Evolutionary conservation across 371 early-diverging fungal species (phyloP).

Genomic region (Mucor irregularis): DNA sequence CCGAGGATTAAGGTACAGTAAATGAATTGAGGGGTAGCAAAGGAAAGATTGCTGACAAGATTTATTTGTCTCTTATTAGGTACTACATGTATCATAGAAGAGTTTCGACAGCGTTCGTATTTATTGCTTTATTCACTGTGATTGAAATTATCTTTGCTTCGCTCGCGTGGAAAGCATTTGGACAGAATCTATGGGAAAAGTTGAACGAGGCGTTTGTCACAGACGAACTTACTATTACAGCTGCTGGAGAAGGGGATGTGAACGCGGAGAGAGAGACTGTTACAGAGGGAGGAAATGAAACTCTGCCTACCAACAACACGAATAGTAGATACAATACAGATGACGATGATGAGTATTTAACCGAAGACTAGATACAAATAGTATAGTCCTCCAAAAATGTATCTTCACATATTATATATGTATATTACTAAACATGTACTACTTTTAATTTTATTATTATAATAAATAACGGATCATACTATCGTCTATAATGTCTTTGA

Average conservation of each 20-base stretch:
- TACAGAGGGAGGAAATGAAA: too few relatives aligned
- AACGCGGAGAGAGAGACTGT: too few relatives aligned
- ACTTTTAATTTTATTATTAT: too few relatives aligned
- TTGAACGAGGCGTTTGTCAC: constrained; percentile 26
- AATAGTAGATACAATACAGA: constrained; percentile 3
- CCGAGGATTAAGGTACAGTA: constrained; percentile 43
- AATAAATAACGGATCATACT: too few relatives aligned
- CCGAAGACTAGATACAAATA: constrained; percentile 22
- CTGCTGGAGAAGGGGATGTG: not conserved
- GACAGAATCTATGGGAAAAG: constrained; percentile 44
- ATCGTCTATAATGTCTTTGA: too few relatives aligned
- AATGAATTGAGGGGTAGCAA: too few relatives aligned
- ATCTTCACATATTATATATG: too few relatives aligned
- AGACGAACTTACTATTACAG: not conserved
- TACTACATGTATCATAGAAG: constrained; percentile 88
- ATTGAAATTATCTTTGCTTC: constrained; percentile 74
- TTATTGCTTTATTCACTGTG: constrained; percentile 67
- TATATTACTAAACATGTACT: too few relatives aligned
- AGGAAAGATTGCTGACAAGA: not conserved
- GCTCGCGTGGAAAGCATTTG: constrained; percentile 71
- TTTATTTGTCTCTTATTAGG: constrained; percentile 20
- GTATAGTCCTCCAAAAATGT: too few relatives aligned
- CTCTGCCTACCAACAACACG: not conserved
- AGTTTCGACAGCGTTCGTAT: constrained; percentile 68
- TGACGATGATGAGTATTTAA: constrained; percentile 17